Percentiles rank a stretch among this genome's conserved stretches.
Evolutionary conservation across 2,329 filamentous ascomycete genomes (phyloP).

Genomic region (Lecanicillium sp.): DNA sequence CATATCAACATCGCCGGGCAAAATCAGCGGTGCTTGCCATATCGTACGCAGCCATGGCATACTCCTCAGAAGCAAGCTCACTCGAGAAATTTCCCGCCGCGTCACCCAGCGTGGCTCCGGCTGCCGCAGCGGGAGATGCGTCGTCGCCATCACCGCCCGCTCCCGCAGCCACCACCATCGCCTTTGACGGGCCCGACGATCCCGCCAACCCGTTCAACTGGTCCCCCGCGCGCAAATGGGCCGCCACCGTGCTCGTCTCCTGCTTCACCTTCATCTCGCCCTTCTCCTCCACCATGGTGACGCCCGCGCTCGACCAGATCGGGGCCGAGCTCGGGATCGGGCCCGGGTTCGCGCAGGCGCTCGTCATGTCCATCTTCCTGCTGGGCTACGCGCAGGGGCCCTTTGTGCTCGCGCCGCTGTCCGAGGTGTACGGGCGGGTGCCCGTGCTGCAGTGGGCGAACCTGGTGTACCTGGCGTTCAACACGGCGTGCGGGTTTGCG

Average conservation of each 20-base stretch:
- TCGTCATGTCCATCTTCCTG: constrained; percentile 55
- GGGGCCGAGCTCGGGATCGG: constrained; percentile 38
- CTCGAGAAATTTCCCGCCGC: no score
- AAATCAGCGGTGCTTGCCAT: no score
- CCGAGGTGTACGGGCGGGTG: constrained; percentile 41
- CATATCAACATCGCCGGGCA: no score
- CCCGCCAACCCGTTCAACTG: constrained; percentile 42
- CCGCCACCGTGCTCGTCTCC: constrained; percentile 30
- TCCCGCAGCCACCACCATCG: no score
- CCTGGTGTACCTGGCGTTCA: not conserved
- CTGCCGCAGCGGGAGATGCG: no score
- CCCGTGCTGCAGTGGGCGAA: not conserved
- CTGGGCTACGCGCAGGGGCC: constrained; percentile 50
- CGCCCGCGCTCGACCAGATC: constrained; percentile 40
- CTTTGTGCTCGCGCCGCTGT: constrained; percentile 45
- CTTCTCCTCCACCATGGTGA: constrained; percentile 45
- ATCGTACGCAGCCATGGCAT: no score
- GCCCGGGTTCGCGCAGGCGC: constrained; percentile 36
- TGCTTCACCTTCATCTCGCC: constrained; percentile 49
- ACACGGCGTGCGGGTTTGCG: not conserved
- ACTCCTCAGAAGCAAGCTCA: no score
- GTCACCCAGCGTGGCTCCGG: no score
- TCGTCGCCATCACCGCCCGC: no score
- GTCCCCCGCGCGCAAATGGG: constrained; percentile 30
- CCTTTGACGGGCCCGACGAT: constrained; percentile 38